Evolutionary conservation across 805 yeast genomes (phyloP), one percentile per base, ranked within the genome.

Genomic region (Candida endomychidarum): DNA sequence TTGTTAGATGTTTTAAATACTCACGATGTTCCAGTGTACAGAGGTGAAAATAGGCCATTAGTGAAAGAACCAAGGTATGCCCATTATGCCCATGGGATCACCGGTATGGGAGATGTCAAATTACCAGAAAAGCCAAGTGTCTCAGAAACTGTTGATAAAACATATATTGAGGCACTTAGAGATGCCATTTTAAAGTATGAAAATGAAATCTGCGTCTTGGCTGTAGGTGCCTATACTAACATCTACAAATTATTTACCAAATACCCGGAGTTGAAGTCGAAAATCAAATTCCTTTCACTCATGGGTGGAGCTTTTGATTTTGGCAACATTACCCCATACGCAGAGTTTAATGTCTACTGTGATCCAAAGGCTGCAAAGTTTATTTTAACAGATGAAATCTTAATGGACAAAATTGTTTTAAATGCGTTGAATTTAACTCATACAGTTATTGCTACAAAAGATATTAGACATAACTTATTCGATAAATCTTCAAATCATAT

Each of bases 181-280:
- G 45, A 58, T 2, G 79, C 81, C 1, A 67, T 80, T 3, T 46
- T 62, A 16, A 42, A 58, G 2, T 56, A 75, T 45, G 60, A 68
- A 1, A 77, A 77, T 10, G 67, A 76, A 24, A 54, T 87, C 3
- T 72, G 81, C 23, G 56, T 87, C 1, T 79, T 83, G 1, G 86
- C 89, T 6, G 80, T 89, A 0, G 96, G 96, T 0, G 77, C 95
- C 0, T 62, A 84, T 50, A 88, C 96, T 4, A 83, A 87, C 52
- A 56, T 85, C 11, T 82, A 89, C 0, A 55, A 68, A 2, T 63
- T 88, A 27, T 67, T 84, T 25, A 48, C 56, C 18, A 60, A 60
- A 30, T 72, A 75, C 49, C 95, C 95, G 0, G 75, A 77, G 15
- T 51, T 77, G 11, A 72, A 63, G 41, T 31, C 57, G 2, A 67